Evolutionary conservation across 192 early-diverging fungal genomes (phyloP).

Genomic region (Blastocladiella britannica): DNA sequence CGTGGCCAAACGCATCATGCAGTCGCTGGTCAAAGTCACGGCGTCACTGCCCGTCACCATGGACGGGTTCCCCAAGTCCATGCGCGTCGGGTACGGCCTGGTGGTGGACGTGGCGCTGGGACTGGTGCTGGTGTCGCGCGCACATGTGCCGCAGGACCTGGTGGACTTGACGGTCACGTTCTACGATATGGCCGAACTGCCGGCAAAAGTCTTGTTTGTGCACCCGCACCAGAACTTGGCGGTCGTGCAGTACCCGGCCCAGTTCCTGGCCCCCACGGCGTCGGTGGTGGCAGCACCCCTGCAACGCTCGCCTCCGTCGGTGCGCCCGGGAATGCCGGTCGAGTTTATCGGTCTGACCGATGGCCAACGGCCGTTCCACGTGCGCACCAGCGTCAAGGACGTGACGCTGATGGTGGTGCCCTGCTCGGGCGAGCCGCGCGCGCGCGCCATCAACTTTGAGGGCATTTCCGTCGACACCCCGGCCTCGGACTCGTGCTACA

Average conservation of each 20-base stretch:
- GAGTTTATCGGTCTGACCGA: not conserved
- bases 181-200: slow-evolving; percentile 72
- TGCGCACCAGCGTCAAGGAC: slow-evolving; percentile 29
- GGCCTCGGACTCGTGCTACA: slow-evolving; percentile 51
- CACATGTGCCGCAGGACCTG: slow-evolving; percentile 54
- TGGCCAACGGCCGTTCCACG: not conserved
- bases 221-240: slow-evolving; percentile 82
- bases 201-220: slow-evolving; percentile 53
- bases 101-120: slow-evolving; percentile 57
- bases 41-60: slow-evolving; percentile 52
- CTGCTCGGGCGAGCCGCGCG: slow-evolving; percentile 27
- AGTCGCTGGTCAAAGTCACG: slow-evolving; percentile 43
- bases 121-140: slow-evolving; percentile 59
- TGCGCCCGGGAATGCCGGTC: not conserved
- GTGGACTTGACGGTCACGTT: slow-evolving; percentile 67
- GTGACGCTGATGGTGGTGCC: slow-evolving; percentile 26
- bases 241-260: slow-evolving; percentile 44
- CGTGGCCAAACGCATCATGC: slow-evolving; percentile 38
- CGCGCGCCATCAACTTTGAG: slow-evolving; percentile 55
- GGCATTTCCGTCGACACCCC: slow-evolving; percentile 68
- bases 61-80: slow-evolving; percentile 46
- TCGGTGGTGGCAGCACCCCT: too few relatives aligned
- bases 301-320: slow-evolving; percentile 19
- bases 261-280: not conserved
- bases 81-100: slow-evolving; percentile 44